Evolutionary conservation across 257 asterid species (phyloP), one percentile per base, ranked within the genome.

Genomic region (Primulina eburnea): DNA sequence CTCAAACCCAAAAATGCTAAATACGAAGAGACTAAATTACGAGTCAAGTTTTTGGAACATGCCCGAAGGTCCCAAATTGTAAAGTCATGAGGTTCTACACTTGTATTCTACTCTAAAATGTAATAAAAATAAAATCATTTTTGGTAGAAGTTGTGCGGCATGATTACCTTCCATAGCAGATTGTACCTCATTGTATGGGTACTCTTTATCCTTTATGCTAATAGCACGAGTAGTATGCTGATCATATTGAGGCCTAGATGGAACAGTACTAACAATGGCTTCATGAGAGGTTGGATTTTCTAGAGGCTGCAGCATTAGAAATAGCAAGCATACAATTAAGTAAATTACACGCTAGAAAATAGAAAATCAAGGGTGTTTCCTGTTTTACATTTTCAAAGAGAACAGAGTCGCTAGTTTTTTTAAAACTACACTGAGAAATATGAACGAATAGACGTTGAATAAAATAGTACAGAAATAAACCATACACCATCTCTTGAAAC

Each of bases 181-280:
- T 72, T 75, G 87, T 56, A 63, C 68, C 57, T 62, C 81, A 72
- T 64, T 78, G 35, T 79, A 67, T 56, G 73, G 53, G 52, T 69
- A 70, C 50, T 58, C 71, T 34, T 78, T 76, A 33, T 78, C 82
- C 73, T 74, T 56, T 70, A 62, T 62, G 75, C 71, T 75, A 76
- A 58, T 73, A 59, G 84, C 50, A 63, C 67, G 73, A 35, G 75
- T 66, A 38, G 67, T 64, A 73, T 72, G 80, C 78, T 79, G 83
- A 68, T 77, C 84, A 71, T 82, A 85, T 64, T 65, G 87, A 62
- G 73, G 85, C 76, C 81, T 88, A 73, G 99, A 85, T 55, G 96
- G 96, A 82, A 89, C 90, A 43, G 97, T 89, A 71, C 78, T 81
- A 66, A 78, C 83, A 77, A 81, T 78, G 76, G 83, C 85, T 71